Conservation (phyloP, 805 yeast species). For the Barnettozyma siamensis region DNA sequence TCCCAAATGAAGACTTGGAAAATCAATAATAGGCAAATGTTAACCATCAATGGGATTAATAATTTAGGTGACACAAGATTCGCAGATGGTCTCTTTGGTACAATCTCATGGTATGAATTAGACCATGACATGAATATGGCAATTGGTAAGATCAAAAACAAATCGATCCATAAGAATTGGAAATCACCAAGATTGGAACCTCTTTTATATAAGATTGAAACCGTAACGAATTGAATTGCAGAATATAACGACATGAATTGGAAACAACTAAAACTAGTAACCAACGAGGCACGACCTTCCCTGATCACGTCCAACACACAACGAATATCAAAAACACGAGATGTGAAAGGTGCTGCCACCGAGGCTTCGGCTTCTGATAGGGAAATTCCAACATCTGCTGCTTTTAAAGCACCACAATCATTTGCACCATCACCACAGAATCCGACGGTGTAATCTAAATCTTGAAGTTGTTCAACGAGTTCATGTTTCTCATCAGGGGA, state of each 20-base stretch:
- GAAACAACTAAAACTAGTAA: slow-evolving; percentile 94
- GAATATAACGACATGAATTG: slow-evolving; percentile 96
- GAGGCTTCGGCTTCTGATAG: slow-evolving; percentile 97
- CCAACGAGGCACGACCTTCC: slow-evolving; percentile 93
- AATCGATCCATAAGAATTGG: slow-evolving; percentile 91
- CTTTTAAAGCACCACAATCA: slow-evolving; percentile 97
- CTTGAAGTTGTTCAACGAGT: slow-evolving; percentile 79
- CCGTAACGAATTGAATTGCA: slow-evolving; percentile 91
- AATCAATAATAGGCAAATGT: slow-evolving; percentile 53
- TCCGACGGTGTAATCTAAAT: slow-evolving; percentile 85
- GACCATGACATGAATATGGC: slow-evolving; percentile 99
- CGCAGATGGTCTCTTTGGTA: slow-evolving; percentile 83
- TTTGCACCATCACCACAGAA: slow-evolving; percentile 99
- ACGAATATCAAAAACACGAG: slow-evolving; percentile 81
- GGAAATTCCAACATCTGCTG: slow-evolving; percentile 96
- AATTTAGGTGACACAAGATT: slow-evolving; percentile 87
- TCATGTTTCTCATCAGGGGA: slow-evolving; percentile 99
- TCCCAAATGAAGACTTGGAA: slow-evolving; percentile 73
- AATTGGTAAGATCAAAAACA: slow-evolving; percentile 84
- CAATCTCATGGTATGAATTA: slow-evolving; percentile 56
- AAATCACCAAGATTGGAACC: slow-evolving; percentile 96
- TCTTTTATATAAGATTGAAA: slow-evolving; percentile 73
- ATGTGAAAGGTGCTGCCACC: slow-evolving; percentile 97
- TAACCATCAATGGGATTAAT: slow-evolving; percentile 73
- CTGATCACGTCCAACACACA: slow-evolving; percentile 88